Evolutionary conservation across 345 rosid genomes (phyloP).

Genomic region (Linum tenue): DNA sequence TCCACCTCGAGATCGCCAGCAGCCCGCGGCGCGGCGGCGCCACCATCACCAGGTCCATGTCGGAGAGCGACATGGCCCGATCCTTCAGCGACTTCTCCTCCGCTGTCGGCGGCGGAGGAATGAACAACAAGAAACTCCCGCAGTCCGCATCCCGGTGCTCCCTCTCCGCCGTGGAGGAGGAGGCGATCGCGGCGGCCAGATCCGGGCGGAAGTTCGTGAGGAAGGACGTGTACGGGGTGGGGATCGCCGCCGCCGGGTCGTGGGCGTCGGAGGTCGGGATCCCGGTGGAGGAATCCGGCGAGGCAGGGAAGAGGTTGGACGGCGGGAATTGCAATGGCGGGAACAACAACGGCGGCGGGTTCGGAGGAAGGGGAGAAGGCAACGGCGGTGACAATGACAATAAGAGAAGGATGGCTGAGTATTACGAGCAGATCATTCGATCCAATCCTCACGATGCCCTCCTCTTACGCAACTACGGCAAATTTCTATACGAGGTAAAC

Average conservation of each 20-base stretch:
- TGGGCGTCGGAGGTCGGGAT: slow-evolving; percentile 27
- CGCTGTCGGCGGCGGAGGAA: background rate
- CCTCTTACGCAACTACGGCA: slow-evolving; percentile 67
- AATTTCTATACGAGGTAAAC: slow-evolving; percentile 61
- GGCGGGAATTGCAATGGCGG: background rate
- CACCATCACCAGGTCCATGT: slow-evolving; percentile 41
- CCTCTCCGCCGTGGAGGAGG: slow-evolving; percentile 18
- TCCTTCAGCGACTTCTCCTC: background rate
- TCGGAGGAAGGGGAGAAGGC: slow-evolving; percentile 6
- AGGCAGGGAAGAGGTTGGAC: background rate
- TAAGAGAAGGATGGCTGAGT: slow-evolving; percentile 44
- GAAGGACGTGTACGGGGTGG: slow-evolving; percentile 1
- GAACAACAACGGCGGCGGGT: slow-evolving; percentile 11
- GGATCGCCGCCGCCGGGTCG: no score
- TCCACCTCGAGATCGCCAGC: slow-evolving; percentile 29
- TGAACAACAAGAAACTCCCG: background rate
- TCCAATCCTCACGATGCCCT: slow-evolving; percentile 55
- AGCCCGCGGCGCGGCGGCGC: slow-evolving; percentile 11
- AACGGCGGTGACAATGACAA: slow-evolving; percentile 18
- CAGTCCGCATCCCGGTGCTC: slow-evolving; percentile 28
- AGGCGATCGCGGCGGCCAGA: no score
- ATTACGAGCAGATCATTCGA: slow-evolving; percentile 57
- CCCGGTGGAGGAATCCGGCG: slow-evolving; percentile 32
- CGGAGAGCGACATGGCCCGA: slow-evolving; percentile 40
- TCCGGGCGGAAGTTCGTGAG: slow-evolving; percentile 7